Evolutionary conservation across 805 yeast species (phyloP).

Genomic region (Wickerhamomyces chaumierensis): DNA sequence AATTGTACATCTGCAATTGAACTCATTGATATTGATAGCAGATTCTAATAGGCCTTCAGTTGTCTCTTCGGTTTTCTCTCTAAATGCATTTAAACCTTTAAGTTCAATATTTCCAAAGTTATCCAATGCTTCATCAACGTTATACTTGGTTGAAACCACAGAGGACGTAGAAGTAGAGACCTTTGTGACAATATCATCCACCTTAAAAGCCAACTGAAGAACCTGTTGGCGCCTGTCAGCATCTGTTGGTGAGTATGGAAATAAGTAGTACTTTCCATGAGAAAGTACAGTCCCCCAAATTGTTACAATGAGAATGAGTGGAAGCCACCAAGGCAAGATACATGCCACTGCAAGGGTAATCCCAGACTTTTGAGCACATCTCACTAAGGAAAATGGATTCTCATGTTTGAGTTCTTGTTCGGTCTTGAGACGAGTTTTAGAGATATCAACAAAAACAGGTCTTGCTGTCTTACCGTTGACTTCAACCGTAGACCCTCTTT

Average conservation of each 20-base stretch:
- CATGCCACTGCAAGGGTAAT: conserved; percentile 12
- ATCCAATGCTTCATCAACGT: no score
- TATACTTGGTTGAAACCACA: no score
- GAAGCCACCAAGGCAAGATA: conserved; percentile 39
- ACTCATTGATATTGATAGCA: conserved; percentile 14
- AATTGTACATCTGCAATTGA: conserved; percentile 1
- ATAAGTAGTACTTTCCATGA: no score
- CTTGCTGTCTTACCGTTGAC: conserved; percentile 27
- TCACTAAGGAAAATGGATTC: conserved; percentile 5
- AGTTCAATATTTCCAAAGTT: no score
- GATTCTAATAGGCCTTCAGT: conserved; percentile 16
- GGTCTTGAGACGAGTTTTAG: conserved; percentile 17
- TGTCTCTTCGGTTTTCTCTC: conserved; percentile 15
- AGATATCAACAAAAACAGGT: conserved; percentile 44
- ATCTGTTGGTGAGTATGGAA: no score
- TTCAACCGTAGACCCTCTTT: conserved; percentile 21
- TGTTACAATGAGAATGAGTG: conserved; percentile 26
- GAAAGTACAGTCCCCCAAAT: conserved; percentile 25
- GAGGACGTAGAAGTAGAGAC: no score
- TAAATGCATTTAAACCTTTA: no score
- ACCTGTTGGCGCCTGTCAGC: no score
- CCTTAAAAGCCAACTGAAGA: no score
- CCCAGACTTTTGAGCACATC: conserved; percentile 14
- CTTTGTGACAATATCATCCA: no score
- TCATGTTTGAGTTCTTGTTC: conserved; percentile 1